phyloP scores from a whole-genome alignment of 2,329 filamentous ascomycete species.

The Iodosphaeria phyllophila region DNA sequence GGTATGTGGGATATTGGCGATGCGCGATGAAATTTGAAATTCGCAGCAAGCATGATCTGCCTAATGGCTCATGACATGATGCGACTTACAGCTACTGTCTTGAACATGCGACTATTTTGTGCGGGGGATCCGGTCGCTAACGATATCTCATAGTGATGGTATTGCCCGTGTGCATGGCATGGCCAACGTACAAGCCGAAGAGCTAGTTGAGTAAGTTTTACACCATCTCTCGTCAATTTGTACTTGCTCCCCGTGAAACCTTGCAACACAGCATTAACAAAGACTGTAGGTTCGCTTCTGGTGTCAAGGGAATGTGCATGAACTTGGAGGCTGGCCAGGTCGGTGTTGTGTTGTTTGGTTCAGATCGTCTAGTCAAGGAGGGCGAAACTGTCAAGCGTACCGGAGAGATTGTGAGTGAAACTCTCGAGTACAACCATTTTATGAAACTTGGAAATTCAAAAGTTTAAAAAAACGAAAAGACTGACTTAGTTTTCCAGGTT shows the following conservation, averaged over 20 bases:
- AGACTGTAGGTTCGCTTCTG: constrained; percentile 89
- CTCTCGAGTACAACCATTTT: constrained; percentile 1
- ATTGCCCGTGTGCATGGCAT: constrained; percentile 99
- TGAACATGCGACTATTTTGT: too few species aligned
- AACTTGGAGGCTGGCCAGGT: constrained; percentile 99
- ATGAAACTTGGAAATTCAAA: neutral
- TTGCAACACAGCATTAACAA: too few species aligned
- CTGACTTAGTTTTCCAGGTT: constrained; percentile 38
- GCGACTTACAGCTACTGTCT: too few species aligned
- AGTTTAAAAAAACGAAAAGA: neutral
- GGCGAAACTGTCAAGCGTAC: constrained; percentile 99
- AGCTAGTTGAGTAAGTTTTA: constrained; percentile 88
- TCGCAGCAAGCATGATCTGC: too few species aligned
- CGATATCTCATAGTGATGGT: constrained; percentile 99
- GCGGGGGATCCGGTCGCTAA: too few species aligned
- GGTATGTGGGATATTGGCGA: constrained; percentile 78
- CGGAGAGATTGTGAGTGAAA: constrained; percentile 95
- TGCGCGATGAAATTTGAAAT: too few species aligned
- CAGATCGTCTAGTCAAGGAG: constrained; percentile 98
- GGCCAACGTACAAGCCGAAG: constrained; percentile 99
- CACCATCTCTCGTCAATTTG: constrained; percentile 4
- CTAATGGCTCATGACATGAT: too few species aligned
- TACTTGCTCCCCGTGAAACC: constrained; percentile 7
- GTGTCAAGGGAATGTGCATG: constrained; percentile 99
- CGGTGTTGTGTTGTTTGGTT: constrained; percentile 99